Base-by-base conservation (phyloP, 1,284 basidiomycete species). In the Rhizopogon hawkerae region DNA sequence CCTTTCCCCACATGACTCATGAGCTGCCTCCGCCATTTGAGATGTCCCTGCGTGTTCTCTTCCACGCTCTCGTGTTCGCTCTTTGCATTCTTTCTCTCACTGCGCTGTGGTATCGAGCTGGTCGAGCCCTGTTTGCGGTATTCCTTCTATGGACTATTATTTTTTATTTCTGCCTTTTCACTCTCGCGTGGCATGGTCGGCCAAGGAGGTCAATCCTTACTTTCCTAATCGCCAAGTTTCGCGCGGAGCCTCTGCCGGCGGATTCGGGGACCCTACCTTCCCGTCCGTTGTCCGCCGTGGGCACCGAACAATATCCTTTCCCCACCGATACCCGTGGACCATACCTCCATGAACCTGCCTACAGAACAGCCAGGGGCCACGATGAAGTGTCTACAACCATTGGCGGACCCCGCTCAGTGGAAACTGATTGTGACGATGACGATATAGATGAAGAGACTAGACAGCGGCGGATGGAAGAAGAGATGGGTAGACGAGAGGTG, bases 401-500 rank as follows among this genome's bases (percentile, higher is more conserved):
- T 38, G 63, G 60, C 9, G 62, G 61, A 23, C 72, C 69, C 38
- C 68, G 70, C 43, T 75, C 72, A 49, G 63, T 68, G 35, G 76
- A 77, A 21, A 72, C 74, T n/a, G 78, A 78, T 49, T 72, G 71
- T 8, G 74, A 81, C n/a, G 79, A 84, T 23, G 81, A 84, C 23
- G 81, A 85, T 42, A 71, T 81, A 45, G 85, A 89, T 56, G 85
- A 88, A 54, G 78, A 83, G 49, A 75, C 78, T 18, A 71, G 80
- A 50, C 85, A 88, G 61, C 73, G 78, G 51, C 72, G 78, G 56
- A 87, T 89, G 37, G 86, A 89, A 62, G 80, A 84, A 50, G 86
- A 89, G 64, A 85, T 89, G 75, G 78, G 73, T 35, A 73, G 85
- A 58, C 75, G 85, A 48, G 84, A 89, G 55, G 84, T 89, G 26